Conservation (phyloP, 2,329 filamentous ascomycete species). For the Fusarium kyushuense region DNA sequence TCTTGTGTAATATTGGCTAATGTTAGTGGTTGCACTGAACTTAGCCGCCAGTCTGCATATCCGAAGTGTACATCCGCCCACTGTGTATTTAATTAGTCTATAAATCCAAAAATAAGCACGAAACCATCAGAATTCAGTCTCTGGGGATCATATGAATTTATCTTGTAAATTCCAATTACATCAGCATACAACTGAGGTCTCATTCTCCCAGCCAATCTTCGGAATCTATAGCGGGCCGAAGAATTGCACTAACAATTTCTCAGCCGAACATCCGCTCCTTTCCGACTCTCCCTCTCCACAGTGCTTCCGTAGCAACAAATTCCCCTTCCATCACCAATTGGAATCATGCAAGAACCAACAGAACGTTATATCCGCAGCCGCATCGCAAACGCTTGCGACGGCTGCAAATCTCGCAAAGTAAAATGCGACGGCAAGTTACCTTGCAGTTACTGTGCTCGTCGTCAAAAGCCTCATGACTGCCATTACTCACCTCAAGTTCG, state of each 20-base stretch:
- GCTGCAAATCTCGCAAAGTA: conserved; percentile 67
- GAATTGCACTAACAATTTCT: conserved; percentile 36
- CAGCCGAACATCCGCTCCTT: conserved; percentile 35
- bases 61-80: not conserved
- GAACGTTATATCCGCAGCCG: conserved; percentile 56
- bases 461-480: conserved; percentile 59
- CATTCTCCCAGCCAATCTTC: conserved; percentile 1
- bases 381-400: conserved; percentile 66
- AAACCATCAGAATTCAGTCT: rapidly evolving
- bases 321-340: conserved; percentile 18
- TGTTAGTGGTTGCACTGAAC: not conserved
- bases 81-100: not conserved
- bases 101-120: no score
- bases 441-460: conserved; percentile 62
- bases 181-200: rapidly evolving
- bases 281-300: conserved; percentile 23
- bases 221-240: conserved; percentile 30
- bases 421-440: conserved; percentile 68
- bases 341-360: conserved; percentile 41
- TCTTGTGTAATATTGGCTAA: not conserved
- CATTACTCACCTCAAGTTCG: conserved; percentile 60
- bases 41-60: not conserved
- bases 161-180: not conserved
- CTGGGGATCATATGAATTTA: rapidly evolving
- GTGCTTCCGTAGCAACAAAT: conserved; percentile 38